Conservation (phyloP, 805 yeast species). For the Saturnispora hagleri region DNA sequence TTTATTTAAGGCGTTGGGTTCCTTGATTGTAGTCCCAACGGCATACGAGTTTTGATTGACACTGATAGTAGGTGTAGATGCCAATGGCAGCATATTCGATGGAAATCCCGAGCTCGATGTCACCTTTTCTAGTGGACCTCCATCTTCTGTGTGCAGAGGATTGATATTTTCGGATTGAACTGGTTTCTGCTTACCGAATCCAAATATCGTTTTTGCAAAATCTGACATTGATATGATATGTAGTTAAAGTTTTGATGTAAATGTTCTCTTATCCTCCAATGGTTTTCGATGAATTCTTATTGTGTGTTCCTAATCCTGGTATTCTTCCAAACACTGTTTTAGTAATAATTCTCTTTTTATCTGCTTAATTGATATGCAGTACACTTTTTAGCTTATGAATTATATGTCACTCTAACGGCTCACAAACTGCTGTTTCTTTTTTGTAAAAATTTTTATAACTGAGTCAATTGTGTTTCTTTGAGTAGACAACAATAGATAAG, state of each 20-base stretch:
- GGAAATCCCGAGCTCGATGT: constrained; percentile 21
- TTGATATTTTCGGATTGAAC: constrained; percentile 6
- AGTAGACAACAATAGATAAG: background rate
- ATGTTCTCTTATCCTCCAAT: background rate
- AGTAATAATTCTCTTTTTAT: background rate
- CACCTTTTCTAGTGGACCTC: constrained; percentile 7
- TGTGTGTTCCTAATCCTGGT: background rate
- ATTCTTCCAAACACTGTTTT: background rate
- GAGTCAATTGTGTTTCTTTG: background rate
- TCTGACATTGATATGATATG: constrained; percentile 15
- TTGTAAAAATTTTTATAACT: background rate
- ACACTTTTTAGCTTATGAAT: background rate
- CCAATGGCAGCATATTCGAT: constrained; percentile 32
- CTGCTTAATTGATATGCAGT: background rate
- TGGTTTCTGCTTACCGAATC: constrained; percentile 13
- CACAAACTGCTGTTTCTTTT: background rate
- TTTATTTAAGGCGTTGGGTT: constrained; percentile 25
- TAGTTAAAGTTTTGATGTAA: background rate
- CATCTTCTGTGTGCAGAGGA: constrained; percentile 12
- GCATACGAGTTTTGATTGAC: constrained; percentile 52
- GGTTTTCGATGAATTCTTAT: background rate
- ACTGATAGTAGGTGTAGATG: constrained; percentile 63
- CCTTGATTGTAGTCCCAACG: constrained; percentile 54
- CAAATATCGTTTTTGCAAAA: constrained; percentile 20
- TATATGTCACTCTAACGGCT: background rate